Percentiles rank a stretch among this genome's conserved stretches.
phyloP scores from a whole-genome alignment of 495 filamentous ascomycete species.

The Talaromyces ruber region DNA sequence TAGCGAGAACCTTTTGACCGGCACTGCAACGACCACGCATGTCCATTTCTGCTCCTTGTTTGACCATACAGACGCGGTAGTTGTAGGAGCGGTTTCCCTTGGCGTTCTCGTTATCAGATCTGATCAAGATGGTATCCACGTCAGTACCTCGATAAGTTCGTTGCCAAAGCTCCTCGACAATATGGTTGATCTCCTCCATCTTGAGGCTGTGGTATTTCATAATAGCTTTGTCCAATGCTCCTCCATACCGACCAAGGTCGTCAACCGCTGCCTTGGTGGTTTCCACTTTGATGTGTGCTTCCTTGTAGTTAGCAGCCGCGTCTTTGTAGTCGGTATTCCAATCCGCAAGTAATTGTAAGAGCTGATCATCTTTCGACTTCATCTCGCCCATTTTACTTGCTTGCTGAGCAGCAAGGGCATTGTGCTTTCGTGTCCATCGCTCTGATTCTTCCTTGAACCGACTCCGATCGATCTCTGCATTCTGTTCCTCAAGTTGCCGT shows the following conservation, averaged over 20 bases:
- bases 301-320: conserved; percentile 74
- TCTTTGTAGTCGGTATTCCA: conserved; percentile 83
- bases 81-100: conserved; percentile 83
- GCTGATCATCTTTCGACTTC: conserved; percentile 72
- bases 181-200: conserved; percentile 98
- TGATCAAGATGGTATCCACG: conserved; percentile 92
- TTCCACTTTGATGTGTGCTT: conserved; percentile 82
- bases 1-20: conserved; percentile 90
- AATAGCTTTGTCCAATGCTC: conserved; percentile 86
- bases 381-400: conserved; percentile 61
- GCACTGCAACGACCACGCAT: conserved; percentile 98
- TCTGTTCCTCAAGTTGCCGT: conserved; percentile 64
- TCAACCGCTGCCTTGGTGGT: conserved; percentile 89
- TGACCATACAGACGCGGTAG: conserved; percentile 97
- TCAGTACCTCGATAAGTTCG: conserved; percentile 95
- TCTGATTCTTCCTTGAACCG: conserved; percentile 61
- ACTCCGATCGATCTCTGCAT: conserved; percentile 73
- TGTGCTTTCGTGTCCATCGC: conserved; percentile 51
- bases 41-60: conserved; percentile 95
- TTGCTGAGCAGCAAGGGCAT: conserved; percentile 51
- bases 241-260: conserved; percentile 71
- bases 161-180: conserved; percentile 92
- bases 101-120: conserved; percentile 71
- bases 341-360: conserved; percentile 58
- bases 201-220: conserved; percentile 93